phyloP scores from a whole-genome alignment of 2,329 filamentous ascomycete species.

The Epichloe coenophiala region DNA sequence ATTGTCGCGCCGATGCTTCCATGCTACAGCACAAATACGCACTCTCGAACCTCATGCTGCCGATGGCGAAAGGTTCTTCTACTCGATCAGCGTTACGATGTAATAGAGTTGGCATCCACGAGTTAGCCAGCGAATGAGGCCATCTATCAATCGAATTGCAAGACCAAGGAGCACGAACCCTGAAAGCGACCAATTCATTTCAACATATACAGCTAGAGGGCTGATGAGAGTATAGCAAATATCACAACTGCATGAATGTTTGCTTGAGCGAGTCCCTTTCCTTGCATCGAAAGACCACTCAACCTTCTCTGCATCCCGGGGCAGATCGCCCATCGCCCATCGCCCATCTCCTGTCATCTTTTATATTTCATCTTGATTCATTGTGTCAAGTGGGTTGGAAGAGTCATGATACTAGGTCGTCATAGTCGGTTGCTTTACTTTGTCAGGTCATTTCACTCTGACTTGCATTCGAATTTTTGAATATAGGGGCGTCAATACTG shows the following conservation, averaged over 20 bases:
- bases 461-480: neutral
- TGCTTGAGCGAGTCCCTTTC: neutral
- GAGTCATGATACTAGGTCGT: neutral
- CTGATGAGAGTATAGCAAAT: neutral
- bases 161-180: neutral
- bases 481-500: neutral
- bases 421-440: neutral
- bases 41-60: neutral
- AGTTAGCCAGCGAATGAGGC: neutral
- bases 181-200: neutral
- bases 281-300: neutral
- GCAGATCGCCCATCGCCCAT: neutral
- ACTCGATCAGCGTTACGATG: neutral
- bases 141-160: neutral
- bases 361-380: neutral
- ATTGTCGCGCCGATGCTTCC: neutral
- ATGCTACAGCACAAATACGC: neutral
- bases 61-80: neutral
- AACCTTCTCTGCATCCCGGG: neutral
- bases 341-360: neutral
- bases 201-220: neutral
- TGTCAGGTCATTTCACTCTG: neutral
- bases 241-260: slow-evolving; percentile 1
- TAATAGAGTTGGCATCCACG: neutral
- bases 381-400: neutral